Base-by-base conservation (phyloP, 768 basidiomycete genomes). In the Tephrocybe sp. region DNA sequence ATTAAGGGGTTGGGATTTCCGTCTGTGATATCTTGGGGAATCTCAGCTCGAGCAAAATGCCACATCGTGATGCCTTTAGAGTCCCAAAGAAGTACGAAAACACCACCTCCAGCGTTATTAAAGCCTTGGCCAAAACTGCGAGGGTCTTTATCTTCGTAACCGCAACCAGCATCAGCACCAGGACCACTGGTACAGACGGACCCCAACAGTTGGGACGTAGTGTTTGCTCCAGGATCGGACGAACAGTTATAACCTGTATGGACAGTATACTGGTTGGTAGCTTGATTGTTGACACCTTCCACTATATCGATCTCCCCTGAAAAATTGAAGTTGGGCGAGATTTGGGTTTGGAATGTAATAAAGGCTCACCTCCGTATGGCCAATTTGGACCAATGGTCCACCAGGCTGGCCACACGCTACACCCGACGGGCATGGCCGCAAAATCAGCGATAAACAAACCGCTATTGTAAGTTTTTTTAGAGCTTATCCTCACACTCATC, bases 391-490 rank as follows among this genome's bases (percentile, higher is more conserved):
- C 80, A 24, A 73, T 69, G 3, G 73, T 67, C 75, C 75, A 79
- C 37, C 65, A 79, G n/a, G 77, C 77, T 15, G 86, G 65, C 85
- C 86, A 68, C 67, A 84, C 75, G 46, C 77, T 72, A 60, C 84
- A 87, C 0, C 87, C 89, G 38, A 78, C 72, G 5, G 88, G 87
- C 84, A 88, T 86, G 4, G 75, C 66, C 47, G 60, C 71, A 44
- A 88, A 77, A 57, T 89, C 88, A 11, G 86, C 74, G 53, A 91
- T 82, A 70, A 91, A 87, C n/a, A 91, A 69, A 3, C 87, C 88
- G 18, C 71, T 63, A 37, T 66, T 77, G 62, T 82, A 90, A n/a
- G 62, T 69, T 57, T 86, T 81, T 58, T 78, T 76, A 30, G 83
- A 74, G 50, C 70, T 76, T 50, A 91, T 86, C 39, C 88, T 84